A percentile compares a stretch with the other conserved stretches of the same genome.
phyloP scores from a whole-genome alignment of 1,284 basidiomycete genomes.

The Malassezia japonica region DNA sequence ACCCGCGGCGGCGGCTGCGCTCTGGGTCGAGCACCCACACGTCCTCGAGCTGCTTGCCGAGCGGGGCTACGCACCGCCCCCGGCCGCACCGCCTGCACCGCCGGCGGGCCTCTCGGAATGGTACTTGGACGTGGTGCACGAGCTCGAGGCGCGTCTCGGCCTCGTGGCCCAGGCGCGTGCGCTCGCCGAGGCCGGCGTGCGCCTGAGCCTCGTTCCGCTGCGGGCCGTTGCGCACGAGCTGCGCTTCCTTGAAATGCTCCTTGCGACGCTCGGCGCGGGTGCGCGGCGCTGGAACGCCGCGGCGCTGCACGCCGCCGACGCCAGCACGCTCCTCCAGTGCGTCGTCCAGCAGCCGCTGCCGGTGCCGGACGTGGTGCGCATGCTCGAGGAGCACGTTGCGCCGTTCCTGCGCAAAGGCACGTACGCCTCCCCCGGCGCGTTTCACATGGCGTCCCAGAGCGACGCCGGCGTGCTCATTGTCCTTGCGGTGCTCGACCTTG shows the following conservation, averaged over 20 bases:
- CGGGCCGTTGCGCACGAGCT: conserved; percentile 9
- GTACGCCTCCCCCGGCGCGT: conserved; percentile 3
- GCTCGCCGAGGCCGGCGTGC: conserved; percentile 11
- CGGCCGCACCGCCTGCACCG: conserved; percentile 2
- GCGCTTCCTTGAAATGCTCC: conserved; percentile 6
- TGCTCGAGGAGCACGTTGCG: conserved; percentile 2
- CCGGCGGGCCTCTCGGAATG: conserved; percentile 11
- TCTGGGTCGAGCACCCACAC: conserved; percentile 14
- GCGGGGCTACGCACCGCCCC: background rate
- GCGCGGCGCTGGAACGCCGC: background rate
- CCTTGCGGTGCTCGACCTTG: background rate
- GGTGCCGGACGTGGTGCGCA: background rate
- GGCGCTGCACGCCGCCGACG: conserved; percentile 4
- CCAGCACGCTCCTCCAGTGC: background rate
- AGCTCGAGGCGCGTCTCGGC: conserved; percentile 7
- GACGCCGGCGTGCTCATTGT: background rate
- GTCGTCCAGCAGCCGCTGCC: conserved; percentile 6
- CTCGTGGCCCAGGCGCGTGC: conserved; percentile 9
- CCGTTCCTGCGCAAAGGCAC: conserved; percentile 12
- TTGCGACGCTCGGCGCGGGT: conserved; percentile 1
- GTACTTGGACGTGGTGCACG: conserved; percentile 8
- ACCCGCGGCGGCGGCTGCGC: background rate
- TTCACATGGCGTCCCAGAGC: background rate
- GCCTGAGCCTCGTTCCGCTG: conserved; percentile 12
- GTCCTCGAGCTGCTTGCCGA: background rate